phyloP scores from a whole-genome alignment of 306 rosid species.

The Psophocarpus tetragonolobus region DNA sequence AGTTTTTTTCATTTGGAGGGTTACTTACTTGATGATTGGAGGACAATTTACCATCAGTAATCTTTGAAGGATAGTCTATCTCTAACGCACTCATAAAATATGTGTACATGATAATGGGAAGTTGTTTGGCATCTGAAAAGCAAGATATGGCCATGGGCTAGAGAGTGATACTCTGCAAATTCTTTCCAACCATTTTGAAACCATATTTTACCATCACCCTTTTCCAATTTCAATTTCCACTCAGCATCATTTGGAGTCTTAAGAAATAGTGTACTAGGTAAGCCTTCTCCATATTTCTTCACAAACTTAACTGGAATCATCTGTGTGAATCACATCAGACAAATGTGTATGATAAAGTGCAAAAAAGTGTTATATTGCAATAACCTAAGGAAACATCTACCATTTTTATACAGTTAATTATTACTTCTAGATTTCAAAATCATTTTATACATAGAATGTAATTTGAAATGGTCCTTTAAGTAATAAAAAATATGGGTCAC shows the following conservation, averaged over 20 bases:
- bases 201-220: conserved; percentile 27
- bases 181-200: conserved; percentile 46
- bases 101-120: neutral
- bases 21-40: neutral
- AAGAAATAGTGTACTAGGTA: conserved; percentile 25
- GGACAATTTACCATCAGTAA: neutral
- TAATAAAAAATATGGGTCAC: neutral
- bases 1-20: neutral
- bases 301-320: conserved; percentile 30
- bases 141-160: conserved; percentile 28
- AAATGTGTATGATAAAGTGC: neutral
- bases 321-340: conserved; percentile 33
- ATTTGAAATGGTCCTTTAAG: neutral
- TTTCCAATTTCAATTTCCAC: conserved; percentile 40
- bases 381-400: neutral
- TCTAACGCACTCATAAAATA: conserved; percentile 24
- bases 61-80: conserved; percentile 18
- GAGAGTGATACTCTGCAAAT: conserved; percentile 29
- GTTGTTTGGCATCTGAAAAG: conserved; percentile 24
- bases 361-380: neutral
- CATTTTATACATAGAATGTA: neutral
- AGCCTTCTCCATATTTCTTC: conserved; percentile 27
- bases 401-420: neutral
- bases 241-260: conserved; percentile 33
- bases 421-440: neutral